phyloP scores from a whole-genome alignment of 2,329 filamentous ascomycete genomes.

The Teratosphaeria zuluensis region DNA sequence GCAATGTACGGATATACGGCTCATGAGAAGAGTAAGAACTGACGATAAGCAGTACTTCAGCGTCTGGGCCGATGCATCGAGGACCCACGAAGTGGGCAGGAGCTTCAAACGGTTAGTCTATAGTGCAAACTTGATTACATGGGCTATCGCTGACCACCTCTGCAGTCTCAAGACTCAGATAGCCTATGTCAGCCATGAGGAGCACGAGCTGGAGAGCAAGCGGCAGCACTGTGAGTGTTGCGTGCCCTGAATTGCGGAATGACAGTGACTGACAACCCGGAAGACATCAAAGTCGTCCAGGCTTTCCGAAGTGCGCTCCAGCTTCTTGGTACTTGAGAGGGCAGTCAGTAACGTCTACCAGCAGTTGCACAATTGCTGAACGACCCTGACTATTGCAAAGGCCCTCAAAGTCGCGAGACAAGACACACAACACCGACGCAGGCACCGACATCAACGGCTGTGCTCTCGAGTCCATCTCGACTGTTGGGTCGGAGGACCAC shows the following conservation, averaged over 20 bases:
- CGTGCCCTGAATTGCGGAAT: background rate
- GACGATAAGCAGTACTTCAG: constrained; percentile 56
- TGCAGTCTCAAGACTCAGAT: constrained; percentile 67
- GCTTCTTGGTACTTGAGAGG: constrained; percentile 25
- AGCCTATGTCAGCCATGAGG: constrained; percentile 64
- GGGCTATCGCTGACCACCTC: background rate
- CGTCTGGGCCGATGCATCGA: constrained; percentile 66
- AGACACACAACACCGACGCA: background rate
- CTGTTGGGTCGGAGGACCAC: background rate
- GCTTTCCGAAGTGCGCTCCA: constrained; percentile 42
- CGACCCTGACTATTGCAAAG: constrained; percentile 12
- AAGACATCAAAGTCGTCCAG: constrained; percentile 37
- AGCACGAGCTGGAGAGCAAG: constrained; percentile 61
- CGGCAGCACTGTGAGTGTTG: constrained; percentile 65
- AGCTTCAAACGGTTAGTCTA: constrained; percentile 59
- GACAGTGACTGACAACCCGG: constrained; percentile 11
- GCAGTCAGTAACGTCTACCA: constrained; percentile 13
- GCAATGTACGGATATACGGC: constrained; percentile 42
- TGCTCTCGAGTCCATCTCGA: background rate
- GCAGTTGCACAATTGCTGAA: constrained; percentile 11
- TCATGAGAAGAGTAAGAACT: background rate
- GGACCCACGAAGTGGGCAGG: constrained; percentile 63
- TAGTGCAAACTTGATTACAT: background rate
- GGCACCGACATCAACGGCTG: background rate
- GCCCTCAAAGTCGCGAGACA: background rate